Evolutionary conservation across 495 filamentous ascomycete species (phyloP).

Genomic region (Neurospora sp.): DNA sequence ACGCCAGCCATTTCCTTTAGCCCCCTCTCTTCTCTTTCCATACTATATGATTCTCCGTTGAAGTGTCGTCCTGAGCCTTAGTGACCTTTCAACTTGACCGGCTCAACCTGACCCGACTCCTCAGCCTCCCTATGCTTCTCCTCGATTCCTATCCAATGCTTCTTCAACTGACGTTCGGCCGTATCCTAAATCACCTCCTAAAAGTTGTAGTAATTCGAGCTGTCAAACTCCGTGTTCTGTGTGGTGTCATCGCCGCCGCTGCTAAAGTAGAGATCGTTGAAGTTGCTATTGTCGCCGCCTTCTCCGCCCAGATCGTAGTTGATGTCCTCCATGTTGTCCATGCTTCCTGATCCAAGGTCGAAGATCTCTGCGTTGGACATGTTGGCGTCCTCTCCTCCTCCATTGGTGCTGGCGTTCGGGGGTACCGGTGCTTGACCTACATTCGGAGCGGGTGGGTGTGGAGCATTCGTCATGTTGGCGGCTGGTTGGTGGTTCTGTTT

Average conservation of each 20-base stretch:
- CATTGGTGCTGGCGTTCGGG: background rate
- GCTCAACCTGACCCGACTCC: background rate
- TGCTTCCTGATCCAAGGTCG: conserved; percentile 19
- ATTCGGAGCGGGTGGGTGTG: background rate
- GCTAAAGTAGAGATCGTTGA: conserved; percentile 28
- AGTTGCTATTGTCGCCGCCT: conserved; percentile 25
- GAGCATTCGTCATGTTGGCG: background rate
- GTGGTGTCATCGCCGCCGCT: conserved; percentile 21
- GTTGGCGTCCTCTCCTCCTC: conserved; percentile 5
- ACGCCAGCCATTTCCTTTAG: background rate
- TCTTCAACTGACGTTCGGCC: background rate
- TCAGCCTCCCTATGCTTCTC: background rate
- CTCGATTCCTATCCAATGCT: background rate
- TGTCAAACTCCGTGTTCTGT: conserved; percentile 25
- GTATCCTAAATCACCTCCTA: background rate
- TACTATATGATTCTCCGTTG: background rate
- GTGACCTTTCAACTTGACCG: background rate
- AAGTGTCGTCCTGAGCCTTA: background rate
- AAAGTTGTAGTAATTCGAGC: conserved; percentile 15
- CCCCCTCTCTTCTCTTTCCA: background rate
- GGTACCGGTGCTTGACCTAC: background rate
- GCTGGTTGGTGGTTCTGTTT: conserved; percentile 3
- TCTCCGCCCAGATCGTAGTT: conserved; percentile 26
- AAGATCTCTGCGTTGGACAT: conserved; percentile 24
- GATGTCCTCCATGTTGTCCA: conserved; percentile 24